Conservation (phyloP, 2,329 filamentous ascomycete genomes). For the Fusarium austroafricanum region DNA sequence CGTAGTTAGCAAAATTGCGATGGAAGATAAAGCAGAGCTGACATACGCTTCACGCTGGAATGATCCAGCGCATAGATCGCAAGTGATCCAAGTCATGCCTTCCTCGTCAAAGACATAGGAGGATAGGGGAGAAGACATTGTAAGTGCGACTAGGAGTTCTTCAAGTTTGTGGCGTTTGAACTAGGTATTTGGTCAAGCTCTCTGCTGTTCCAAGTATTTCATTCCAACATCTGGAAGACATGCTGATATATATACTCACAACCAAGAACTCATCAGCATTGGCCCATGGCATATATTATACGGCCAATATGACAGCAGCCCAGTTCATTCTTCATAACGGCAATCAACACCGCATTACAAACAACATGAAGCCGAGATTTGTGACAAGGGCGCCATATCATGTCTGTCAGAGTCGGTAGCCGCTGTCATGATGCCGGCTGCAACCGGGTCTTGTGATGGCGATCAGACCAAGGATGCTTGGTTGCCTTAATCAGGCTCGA, state of each 20-base stretch:
- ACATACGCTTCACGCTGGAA: conserved; percentile 39
- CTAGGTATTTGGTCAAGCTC: background rate
- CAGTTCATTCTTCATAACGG: conserved; percentile 9
- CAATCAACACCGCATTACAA: conserved; percentile 29
- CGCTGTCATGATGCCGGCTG: conserved; percentile 32
- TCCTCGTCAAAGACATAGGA: conserved; percentile 40
- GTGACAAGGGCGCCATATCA: conserved; percentile 14
- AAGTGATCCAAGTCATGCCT: conserved; percentile 45
- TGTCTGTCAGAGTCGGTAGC: conserved; percentile 31
- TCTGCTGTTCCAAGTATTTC: conserved; percentile 1
- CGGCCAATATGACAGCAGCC: conserved; percentile 10
- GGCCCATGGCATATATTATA: conserved; percentile 3
- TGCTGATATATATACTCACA: conserved; percentile 37
- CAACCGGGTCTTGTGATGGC: conserved; percentile 39
- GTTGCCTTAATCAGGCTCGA: conserved; percentile 36
- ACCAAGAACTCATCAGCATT: conserved; percentile 4
- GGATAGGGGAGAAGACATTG: conserved; percentile 31
- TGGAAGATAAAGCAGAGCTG: background rate
- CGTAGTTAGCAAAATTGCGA: background rate
- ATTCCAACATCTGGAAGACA: conserved; percentile 4
- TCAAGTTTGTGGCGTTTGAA: conserved; percentile 1
- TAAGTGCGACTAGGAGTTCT: background rate
- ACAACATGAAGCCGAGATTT: conserved; percentile 8
- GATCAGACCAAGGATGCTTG: conserved; percentile 28
- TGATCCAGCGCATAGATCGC: conserved; percentile 41